phyloP scores from a whole-genome alignment of 108 stramenopile genomes.

The Hondaea fermentalgiana region DNA sequence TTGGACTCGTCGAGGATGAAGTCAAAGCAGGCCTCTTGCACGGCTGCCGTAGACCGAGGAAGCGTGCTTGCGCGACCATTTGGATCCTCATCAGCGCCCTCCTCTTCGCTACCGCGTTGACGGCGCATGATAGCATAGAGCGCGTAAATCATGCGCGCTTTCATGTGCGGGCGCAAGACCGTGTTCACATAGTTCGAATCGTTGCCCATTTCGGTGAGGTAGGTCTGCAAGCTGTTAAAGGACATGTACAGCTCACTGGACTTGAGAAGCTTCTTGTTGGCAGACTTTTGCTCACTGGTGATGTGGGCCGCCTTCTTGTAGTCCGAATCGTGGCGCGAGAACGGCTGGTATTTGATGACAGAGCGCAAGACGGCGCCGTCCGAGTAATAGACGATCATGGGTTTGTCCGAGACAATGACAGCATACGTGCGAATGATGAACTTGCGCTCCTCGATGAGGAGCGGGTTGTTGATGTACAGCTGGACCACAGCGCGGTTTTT shows the following conservation, averaged over 20 bases:
- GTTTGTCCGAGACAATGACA: neutral
- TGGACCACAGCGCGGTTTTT: slow-evolving; percentile 7
- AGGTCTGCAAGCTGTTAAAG: neutral
- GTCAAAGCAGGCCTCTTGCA: neutral
- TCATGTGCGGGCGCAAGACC: slow-evolving; percentile 11
- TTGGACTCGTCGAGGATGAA: neutral
- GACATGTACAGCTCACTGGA: slow-evolving; percentile 13
- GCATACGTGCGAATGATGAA: slow-evolving; percentile 20
- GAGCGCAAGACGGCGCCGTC: neutral
- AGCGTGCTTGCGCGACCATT: neutral
- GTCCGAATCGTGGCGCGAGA: neutral
- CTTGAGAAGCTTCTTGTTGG: slow-evolving; percentile 15
- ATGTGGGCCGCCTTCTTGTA: slow-evolving; percentile 15
- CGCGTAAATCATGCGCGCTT: slow-evolving; percentile 13
- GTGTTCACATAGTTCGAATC: neutral
- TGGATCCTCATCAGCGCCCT: neutral
- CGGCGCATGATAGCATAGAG: neutral
- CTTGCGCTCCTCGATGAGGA: slow-evolving; percentile 13
- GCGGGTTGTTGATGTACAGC: slow-evolving; percentile 13
- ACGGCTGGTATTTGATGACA: neutral
- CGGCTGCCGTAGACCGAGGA: neutral
- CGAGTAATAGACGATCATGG: neutral
- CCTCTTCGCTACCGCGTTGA: neutral
- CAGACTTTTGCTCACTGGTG: neutral
- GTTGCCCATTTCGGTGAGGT: neutral